Evolutionary conservation across 495 filamentous ascomycete genomes (phyloP).

Genomic region (Penicillium ucsense): DNA sequence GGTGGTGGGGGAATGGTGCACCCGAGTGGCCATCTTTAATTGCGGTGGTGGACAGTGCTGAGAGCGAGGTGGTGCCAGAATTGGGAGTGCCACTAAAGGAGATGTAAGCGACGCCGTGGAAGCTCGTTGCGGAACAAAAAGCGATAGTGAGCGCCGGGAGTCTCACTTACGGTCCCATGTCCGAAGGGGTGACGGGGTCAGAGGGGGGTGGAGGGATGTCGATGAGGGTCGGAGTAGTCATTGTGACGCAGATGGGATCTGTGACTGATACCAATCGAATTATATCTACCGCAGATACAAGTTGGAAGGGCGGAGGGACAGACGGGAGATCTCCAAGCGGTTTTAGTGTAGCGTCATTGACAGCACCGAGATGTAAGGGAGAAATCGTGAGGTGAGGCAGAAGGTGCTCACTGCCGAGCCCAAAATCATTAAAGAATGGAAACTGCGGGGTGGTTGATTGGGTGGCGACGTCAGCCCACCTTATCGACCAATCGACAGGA

Average conservation of each 20-base stretch:
- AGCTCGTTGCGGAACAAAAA: neutral
- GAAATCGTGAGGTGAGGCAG: too few species aligned
- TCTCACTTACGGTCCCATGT: conserved; percentile 75
- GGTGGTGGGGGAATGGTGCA: conserved; percentile 45
- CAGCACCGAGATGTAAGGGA: too few species aligned
- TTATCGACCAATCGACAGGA: neutral
- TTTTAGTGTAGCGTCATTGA: neutral
- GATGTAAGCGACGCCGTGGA: neutral
- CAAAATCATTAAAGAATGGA: neutral
- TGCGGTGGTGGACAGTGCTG: conserved; percentile 77
- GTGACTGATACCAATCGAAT: neutral
- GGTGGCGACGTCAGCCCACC: conserved; percentile 8
- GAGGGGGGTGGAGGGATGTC: conserved; percentile 78
- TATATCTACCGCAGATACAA: neutral
- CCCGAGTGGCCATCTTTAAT: conserved; percentile 92
- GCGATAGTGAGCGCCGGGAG: conserved; percentile 3
- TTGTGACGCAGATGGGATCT: conserved; percentile 4
- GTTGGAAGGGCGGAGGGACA: neutral
- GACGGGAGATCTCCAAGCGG: neutral
- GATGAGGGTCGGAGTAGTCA: conserved; percentile 58
- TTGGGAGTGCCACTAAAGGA: conserved; percentile 73
- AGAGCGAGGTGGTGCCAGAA: conserved; percentile 76
- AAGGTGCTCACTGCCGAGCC: neutral
- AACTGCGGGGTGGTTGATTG: conserved; percentile 2
- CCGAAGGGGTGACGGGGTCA: conserved; percentile 79